A percentile compares a stretch with the other conserved stretches of the same genome.
Evolutionary conservation across 257 asterid species (phyloP).

Genomic region (Nicotiana tomentosiformis): DNA sequence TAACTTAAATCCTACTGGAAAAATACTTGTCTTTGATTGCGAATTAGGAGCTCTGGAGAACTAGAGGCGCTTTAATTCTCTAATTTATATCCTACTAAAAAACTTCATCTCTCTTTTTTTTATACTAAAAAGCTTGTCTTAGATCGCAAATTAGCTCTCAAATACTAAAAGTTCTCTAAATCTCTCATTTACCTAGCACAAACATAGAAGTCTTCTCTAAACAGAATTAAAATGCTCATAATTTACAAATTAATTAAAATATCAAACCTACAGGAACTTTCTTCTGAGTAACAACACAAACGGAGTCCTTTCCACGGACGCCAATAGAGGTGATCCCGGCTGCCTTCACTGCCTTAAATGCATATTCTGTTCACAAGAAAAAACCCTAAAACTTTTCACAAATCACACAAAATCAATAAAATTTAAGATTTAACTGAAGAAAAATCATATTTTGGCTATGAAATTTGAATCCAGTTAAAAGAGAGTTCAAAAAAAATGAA

Average conservation of each 20-base stretch:
- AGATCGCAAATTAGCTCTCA: background rate
- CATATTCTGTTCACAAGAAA: constrained; percentile 28
- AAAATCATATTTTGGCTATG: background rate
- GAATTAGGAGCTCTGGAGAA: too few relatives aligned
- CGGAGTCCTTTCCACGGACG: constrained; percentile 91
- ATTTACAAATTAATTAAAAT: background rate
- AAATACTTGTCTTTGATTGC: too few relatives aligned
- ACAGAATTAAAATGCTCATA: background rate
- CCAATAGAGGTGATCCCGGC: constrained; percentile 95
- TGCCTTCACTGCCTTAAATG: constrained; percentile 82
- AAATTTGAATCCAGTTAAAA: background rate
- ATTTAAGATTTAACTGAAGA: background rate
- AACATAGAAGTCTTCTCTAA: background rate
- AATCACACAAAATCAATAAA: background rate
- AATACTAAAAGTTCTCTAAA: background rate
- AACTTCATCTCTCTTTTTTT: too few relatives aligned
- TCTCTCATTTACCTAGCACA: background rate
- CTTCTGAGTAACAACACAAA: constrained; percentile 99
- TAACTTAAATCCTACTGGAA: too few relatives aligned
- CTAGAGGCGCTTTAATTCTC: too few relatives aligned
- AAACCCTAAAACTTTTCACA: constrained; percentile 1
- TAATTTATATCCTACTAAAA: too few relatives aligned
- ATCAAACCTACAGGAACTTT: constrained; percentile 65
- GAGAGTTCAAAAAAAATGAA: background rate
- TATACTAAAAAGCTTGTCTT: background rate